Evolutionary conservation across 805 yeast genomes (phyloP), one percentile per base, ranked within the genome.

Genomic region (Ascoidea asiatica): DNA sequence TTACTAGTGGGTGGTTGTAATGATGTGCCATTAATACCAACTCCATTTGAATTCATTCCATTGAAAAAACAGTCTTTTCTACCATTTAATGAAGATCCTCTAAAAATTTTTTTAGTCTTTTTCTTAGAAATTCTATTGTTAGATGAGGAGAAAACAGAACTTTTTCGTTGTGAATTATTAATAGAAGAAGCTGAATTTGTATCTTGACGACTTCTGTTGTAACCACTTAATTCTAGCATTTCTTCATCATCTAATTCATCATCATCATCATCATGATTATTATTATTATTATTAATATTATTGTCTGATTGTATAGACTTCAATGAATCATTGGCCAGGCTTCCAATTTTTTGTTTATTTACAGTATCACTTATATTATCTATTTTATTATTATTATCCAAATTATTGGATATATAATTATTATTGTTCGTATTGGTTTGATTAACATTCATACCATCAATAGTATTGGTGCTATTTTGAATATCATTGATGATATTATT

Each of bases 271-370:
- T 42, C 46, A 17, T 35, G 13, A 11, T 44, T 42, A n/a, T 42
- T 45, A 15, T 42, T 40, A 18, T 39, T 39, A 1, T 18, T 17
- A 21, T 45, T 35, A 44, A 50, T 51, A 19, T 50, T 52, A 21
- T 47, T 53, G 39, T 50, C 46, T 41, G 48, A 44, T 38, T 47
- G 35, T 39, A 50, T 38, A 38, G 48, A 39, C 21, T n/a, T n/a
- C n/a, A n/a, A n/a, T n/a, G n/a, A n/a, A n/a, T n/a, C n/a, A n/a
- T n/a, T n/a, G n/a, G n/a, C n/a, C n/a, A n/a, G n/a, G n/a, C n/a
- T n/a, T n/a, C n/a, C n/a, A n/a, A n/a, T n/a, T n/a, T n/a, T n/a
- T n/a, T n/a, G n/a, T n/a, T n/a, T n/a, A n/a, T n/a, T n/a, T n/a
- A n/a, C n/a, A n/a, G n/a, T n/a, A n/a, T n/a, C n/a, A n/a, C n/a